Conservation (phyloP, 164 flowering plant species). For the Euptelea pleiosperma region DNA sequence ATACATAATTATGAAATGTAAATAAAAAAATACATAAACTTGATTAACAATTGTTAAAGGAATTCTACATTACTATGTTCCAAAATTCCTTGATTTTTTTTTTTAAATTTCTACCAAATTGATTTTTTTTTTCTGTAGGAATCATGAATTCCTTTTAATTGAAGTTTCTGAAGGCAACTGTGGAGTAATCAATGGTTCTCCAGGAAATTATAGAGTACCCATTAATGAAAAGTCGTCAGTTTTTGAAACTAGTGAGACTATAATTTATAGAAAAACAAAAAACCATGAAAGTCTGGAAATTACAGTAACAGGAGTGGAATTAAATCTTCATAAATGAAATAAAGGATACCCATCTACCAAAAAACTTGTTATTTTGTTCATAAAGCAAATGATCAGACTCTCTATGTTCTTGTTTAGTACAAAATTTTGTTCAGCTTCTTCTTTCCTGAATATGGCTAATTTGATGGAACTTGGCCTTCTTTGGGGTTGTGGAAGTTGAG, state of each 20-base stretch:
- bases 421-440: not conserved
- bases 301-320: not conserved
- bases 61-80: not conserved
- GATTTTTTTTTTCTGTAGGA: not conserved
- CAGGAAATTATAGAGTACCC: constrained; percentile 7
- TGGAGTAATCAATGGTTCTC: not conserved
- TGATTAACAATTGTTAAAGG: not conserved
- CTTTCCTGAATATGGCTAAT: not conserved
- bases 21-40: too few species aligned
- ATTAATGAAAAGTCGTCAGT: constrained; percentile 1
- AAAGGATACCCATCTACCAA: not conserved
- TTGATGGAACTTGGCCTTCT: too few species aligned
- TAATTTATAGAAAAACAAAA: not conserved
- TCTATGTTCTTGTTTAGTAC: not conserved
- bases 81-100: not conserved
- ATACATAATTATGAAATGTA: too few species aligned
- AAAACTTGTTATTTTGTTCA: not conserved
- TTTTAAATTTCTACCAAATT: too few species aligned
- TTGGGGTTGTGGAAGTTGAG: too few species aligned
- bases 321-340: not conserved
- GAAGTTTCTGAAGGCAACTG: constrained; percentile 5
- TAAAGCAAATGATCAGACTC: not conserved
- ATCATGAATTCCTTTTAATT: not conserved
- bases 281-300: constrained; percentile 4
- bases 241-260: too few species aligned